Evolutionary conservation across 495 filamentous ascomycete genomes (phyloP).

Genomic region (Elaphomyces granulatus): DNA sequence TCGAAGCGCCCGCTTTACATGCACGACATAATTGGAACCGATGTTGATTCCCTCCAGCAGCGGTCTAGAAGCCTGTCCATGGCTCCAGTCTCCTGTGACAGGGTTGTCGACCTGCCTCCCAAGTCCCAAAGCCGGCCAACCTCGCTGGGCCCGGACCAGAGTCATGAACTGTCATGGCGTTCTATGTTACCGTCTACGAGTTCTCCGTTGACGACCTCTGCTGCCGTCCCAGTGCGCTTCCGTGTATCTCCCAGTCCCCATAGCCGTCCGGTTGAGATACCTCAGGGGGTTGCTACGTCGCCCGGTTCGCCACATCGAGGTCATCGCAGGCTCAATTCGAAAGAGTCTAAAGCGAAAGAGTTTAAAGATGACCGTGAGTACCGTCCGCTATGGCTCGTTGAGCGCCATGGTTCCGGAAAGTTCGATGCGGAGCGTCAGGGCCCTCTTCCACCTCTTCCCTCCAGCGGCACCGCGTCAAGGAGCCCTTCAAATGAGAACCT

Average conservation of each 20-base stretch:
- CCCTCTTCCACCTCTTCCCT: slow-evolving; percentile 33
- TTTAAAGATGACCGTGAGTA: slow-evolving; percentile 34
- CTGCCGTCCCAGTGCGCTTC: slow-evolving; percentile 37
- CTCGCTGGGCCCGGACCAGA: slow-evolving; percentile 17
- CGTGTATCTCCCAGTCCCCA: slow-evolving; percentile 26
- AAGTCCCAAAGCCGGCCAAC: slow-evolving; percentile 26
- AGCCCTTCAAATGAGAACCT: slow-evolving; percentile 32
- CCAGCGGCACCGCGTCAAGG: slow-evolving; percentile 33
- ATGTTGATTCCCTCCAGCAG: too few relatives aligned
- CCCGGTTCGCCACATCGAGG: slow-evolving; percentile 22
- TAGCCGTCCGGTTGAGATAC: slow-evolving; percentile 23
- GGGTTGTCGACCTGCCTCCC: slow-evolving; percentile 19
- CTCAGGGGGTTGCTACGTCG: slow-evolving; percentile 13
- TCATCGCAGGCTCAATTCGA: slow-evolving; percentile 29
- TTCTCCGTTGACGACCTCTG: slow-evolving; percentile 16
- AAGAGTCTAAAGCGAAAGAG: slow-evolving; percentile 34
- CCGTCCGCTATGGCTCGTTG: slow-evolving; percentile 36
- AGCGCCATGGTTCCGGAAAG: slow-evolving; percentile 30
- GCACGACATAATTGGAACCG: too few relatives aligned
- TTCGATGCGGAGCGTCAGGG: slow-evolving; percentile 24
- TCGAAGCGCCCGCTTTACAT: slow-evolving; percentile 23
- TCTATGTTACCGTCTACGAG: slow-evolving; percentile 18
- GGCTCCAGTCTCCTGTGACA: slow-evolving; percentile 21
- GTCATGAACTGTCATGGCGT: slow-evolving; percentile 14
- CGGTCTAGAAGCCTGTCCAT: slow-evolving; percentile 26